phyloP scores from a whole-genome alignment of 768 basidiomycete species.

The Boletellus emodensis region DNA sequence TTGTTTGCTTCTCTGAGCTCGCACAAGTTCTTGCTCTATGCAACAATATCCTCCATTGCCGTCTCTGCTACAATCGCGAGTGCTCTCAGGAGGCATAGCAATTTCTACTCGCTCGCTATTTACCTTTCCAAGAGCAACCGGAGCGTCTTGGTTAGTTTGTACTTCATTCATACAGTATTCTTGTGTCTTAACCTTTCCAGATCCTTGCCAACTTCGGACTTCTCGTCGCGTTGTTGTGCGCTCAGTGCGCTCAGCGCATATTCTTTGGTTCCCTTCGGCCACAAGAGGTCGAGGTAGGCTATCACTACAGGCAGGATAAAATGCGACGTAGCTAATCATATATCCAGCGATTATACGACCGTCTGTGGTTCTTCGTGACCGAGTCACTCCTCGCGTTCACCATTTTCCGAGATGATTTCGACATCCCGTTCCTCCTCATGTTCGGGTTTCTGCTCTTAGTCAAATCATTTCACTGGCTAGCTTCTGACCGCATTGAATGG shows the following conservation, averaged over 20 bases:
- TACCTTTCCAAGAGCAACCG: slow-evolving; percentile 90
- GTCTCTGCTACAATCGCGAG: slow-evolving; percentile 72
- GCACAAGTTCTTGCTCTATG: slow-evolving; percentile 69
- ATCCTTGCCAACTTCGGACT: slow-evolving; percentile 88
- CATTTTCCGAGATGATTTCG: slow-evolving; percentile 95
- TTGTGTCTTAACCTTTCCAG: slow-evolving; percentile 37
- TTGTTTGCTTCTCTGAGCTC: slow-evolving; percentile 49
- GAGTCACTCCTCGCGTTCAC: slow-evolving; percentile 95
- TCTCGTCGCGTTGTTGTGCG: slow-evolving; percentile 69
- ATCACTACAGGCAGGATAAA: background rate
- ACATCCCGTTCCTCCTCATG: slow-evolving; percentile 88
- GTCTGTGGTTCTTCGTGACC: slow-evolving; percentile 96
- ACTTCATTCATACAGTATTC: background rate
- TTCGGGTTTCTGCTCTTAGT: slow-evolving; percentile 92
- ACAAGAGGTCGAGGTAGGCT: slow-evolving; percentile 84
- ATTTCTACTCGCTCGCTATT: slow-evolving; percentile 93
- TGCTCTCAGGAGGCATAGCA: slow-evolving; percentile 78
- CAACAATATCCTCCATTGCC: slow-evolving; percentile 59
- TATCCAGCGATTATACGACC: slow-evolving; percentile 87
- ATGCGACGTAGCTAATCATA: background rate
- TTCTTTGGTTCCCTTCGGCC: slow-evolving; percentile 90
- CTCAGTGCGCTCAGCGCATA: slow-evolving; percentile 73
- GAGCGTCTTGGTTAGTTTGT: slow-evolving; percentile 73
- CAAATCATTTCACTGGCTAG: slow-evolving; percentile 98
- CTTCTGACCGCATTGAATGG: slow-evolving; percentile 94